A percentile compares a stretch with the other conserved stretches of the same genome.
Evolutionary conservation across 2,329 filamentous ascomycete species (phyloP).

Genomic region (Chalaropsis thielavioides): DNA sequence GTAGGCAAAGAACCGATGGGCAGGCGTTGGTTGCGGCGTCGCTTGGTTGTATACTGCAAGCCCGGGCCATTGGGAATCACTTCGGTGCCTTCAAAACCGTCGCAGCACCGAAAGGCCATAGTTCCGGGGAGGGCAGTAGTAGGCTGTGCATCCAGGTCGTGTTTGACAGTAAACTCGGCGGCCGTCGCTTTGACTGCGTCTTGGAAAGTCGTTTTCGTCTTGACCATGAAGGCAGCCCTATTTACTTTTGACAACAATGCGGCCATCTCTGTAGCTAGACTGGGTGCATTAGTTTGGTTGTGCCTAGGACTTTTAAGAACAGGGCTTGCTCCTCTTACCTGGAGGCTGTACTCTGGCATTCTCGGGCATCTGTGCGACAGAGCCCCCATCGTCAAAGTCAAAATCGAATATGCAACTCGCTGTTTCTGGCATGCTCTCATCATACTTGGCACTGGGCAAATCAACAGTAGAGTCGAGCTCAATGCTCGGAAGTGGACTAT

Average conservation of each 20-base stretch:
- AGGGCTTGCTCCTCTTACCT: background rate
- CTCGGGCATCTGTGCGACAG: background rate
- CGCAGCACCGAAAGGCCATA: conserved; percentile 9
- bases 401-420: conserved; percentile 7
- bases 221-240: background rate
- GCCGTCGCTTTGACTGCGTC: background rate
- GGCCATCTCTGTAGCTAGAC: background rate
- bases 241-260: background rate
- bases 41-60: conserved; percentile 12
- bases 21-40: conserved; percentile 7
- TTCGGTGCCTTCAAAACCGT: conserved; percentile 16
- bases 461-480: background rate
- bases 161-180: background rate
- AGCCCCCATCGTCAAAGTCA: conserved; percentile 10
- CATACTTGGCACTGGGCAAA: background rate
- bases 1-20: conserved; percentile 10
- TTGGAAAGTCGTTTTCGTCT: background rate
- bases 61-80: conserved; percentile 15
- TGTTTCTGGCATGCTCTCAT: background rate
- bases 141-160: background rate
- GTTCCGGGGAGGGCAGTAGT: background rate
- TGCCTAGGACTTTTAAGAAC: background rate
- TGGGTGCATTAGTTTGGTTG: background rate
- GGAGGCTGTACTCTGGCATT: too few species aligned
- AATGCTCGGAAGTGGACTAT: conserved; percentile 3